Evolutionary conservation across 2,329 filamentous ascomycete genomes (phyloP).

Genomic region (Neonectria hederae): DNA sequence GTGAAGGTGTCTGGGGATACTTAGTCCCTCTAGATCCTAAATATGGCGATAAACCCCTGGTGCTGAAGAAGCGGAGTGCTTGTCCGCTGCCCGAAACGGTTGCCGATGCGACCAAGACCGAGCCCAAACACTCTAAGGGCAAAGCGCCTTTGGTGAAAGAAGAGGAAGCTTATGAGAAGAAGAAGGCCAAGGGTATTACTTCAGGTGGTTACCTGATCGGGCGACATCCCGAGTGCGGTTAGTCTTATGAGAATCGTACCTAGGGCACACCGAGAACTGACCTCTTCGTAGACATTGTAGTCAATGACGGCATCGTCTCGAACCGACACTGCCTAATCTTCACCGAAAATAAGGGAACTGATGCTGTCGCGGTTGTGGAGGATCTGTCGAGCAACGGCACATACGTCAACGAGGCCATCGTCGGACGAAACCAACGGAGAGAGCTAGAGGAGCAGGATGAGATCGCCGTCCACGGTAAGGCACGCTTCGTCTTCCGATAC

Average conservation of each 20-base stretch:
- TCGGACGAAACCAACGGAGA: conserved; percentile 90
- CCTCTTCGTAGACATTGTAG: conserved; percentile 66
- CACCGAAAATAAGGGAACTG: conserved; percentile 65
- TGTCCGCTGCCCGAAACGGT: conserved; percentile 70
- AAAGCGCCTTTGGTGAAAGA: conserved; percentile 62
- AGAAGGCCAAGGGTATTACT: conserved; percentile 68
- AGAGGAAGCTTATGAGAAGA: conserved; percentile 69
- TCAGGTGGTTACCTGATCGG: conserved; percentile 91
- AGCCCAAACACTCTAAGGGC: conserved; percentile 53
- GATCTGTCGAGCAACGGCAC: conserved; percentile 97
- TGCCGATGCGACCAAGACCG: conserved; percentile 47
- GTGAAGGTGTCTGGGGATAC: conserved; percentile 95
- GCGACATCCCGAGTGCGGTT: conserved; percentile 92
- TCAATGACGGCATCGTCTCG: conserved; percentile 83
- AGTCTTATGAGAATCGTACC: conserved; percentile 44
- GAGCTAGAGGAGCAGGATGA: conserved; percentile 92
- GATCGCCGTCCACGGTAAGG: conserved; percentile 84
- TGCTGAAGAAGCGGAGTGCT: conserved; percentile 76
- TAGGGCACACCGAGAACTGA: conserved; percentile 12
- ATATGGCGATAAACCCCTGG: conserved; percentile 71
- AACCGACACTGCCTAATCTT: conserved; percentile 84
- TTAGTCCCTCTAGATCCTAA: conserved; percentile 81
- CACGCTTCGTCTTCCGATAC: conserved; percentile 91
- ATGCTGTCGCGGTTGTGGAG: conserved; percentile 80
- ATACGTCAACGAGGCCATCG: conserved; percentile 89